A percentile compares a stretch with the other conserved stretches of the same genome.
Conservation (phyloP, 2,329 filamentous ascomycete species). For the Phaeoacremonium minimum region DNA sequence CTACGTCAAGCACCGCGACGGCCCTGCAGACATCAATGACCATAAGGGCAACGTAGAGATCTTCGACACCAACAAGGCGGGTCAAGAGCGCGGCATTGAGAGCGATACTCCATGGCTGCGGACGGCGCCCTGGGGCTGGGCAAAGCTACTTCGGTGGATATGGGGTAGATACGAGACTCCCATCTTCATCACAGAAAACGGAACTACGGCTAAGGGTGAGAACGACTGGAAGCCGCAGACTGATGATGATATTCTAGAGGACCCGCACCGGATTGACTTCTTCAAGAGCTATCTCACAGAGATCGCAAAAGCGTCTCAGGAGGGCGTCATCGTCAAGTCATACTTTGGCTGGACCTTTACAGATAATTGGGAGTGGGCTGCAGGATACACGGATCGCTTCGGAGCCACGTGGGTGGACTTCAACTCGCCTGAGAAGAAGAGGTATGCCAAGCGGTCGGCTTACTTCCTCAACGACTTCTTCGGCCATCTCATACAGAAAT, state of each 20-base stretch:
- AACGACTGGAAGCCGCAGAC: conserved; percentile 23
- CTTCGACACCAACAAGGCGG: conserved; percentile 26
- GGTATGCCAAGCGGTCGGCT: conserved; percentile 27
- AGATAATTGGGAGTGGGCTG: conserved; percentile 41
- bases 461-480: conserved; percentile 22
- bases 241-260: conserved; percentile 26
- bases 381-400: conserved; percentile 32
- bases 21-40: conserved; percentile 29
- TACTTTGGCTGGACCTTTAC: conserved; percentile 37
- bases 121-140: conserved; percentile 30
- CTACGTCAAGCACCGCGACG: conserved; percentile 27
- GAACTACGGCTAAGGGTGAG: conserved; percentile 33
- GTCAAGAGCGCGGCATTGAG: conserved; percentile 24
- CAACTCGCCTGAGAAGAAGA: conserved; percentile 24
- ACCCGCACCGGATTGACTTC: conserved; percentile 31
- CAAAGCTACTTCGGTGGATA: conserved; percentile 32
- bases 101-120: conserved; percentile 34
- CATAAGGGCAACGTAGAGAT: conserved; percentile 33
- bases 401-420: conserved; percentile 35
- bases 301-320: conserved; percentile 28
- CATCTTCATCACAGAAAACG: conserved; percentile 38
- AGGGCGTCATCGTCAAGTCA: conserved; percentile 30
- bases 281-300: conserved; percentile 31
- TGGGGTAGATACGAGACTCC: conserved; percentile 32
- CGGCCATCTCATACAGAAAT: conserved; percentile 18